phyloP scores from a whole-genome alignment of 768 basidiomycete species.

The Phylloporus sp. region DNA sequence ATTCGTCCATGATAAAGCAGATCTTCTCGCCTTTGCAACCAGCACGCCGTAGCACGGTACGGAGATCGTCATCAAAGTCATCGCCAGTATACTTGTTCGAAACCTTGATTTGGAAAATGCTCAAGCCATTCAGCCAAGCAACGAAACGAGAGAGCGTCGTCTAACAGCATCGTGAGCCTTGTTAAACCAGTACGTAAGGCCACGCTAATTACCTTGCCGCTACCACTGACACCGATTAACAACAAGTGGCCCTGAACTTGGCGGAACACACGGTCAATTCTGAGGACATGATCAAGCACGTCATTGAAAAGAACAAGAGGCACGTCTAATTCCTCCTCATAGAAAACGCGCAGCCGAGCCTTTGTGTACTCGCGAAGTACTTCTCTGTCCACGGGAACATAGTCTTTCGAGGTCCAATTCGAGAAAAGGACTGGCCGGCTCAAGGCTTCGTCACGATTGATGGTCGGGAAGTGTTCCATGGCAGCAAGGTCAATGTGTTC shows the following conservation, averaged over 20 bases:
- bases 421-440: constrained; percentile 91
- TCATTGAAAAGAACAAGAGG: constrained; percentile 98
- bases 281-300: constrained; percentile 94
- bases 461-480: constrained; percentile 88
- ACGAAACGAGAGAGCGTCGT: constrained; percentile 97
- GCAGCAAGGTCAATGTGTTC: constrained; percentile 83
- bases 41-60: constrained; percentile 88
- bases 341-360: constrained; percentile 94
- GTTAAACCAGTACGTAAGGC: neutral
- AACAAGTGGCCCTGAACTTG: constrained; percentile 96
- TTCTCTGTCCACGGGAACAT: constrained; percentile 93
- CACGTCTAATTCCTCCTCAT: constrained; percentile 97
- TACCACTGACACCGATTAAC: constrained; percentile 96
- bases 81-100: constrained; percentile 99
- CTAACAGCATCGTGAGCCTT: constrained; percentile 38
- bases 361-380: constrained; percentile 93
- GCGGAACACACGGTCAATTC: constrained; percentile 98
- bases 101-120: constrained; percentile 99
- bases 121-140: constrained; percentile 99
- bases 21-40: constrained; percentile 99
- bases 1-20: constrained; percentile 99
- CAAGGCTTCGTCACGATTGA: constrained; percentile 83
- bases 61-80: constrained; percentile 96
- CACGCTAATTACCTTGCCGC: constrained; percentile 75
- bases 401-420: constrained; percentile 98